Conservation (phyloP, 352 stramenopile genomes). For the Blastocystis sp. region DNA sequence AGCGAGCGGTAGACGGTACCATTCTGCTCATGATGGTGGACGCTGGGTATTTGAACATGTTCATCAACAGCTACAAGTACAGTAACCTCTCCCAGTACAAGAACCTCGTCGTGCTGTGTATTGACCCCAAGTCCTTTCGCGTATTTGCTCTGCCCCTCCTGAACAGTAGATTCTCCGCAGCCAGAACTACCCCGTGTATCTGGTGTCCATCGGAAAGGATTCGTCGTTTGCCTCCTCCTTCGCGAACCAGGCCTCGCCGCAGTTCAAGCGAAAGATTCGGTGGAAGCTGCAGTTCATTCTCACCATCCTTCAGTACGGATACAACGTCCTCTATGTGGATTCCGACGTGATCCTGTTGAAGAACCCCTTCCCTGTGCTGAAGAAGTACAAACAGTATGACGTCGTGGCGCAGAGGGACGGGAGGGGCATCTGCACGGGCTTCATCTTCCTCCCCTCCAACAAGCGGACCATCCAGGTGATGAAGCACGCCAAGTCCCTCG, state of each 20-base stretch:
- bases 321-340: conserved; percentile 58
- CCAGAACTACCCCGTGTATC: not conserved
- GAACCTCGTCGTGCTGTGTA: not conserved
- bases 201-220: not conserved
- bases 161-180: not conserved
- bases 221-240: not conserved
- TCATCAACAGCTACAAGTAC: not conserved
- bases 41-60: not conserved
- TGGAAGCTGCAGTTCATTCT: conserved; percentile 51
- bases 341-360: conserved; percentile 48
- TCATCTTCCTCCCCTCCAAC: conserved; percentile 17
- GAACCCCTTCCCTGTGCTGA: conserved; percentile 43
- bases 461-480: not conserved
- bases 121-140: not conserved
- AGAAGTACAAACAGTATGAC: conserved; percentile 30
- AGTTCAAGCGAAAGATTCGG: conserved; percentile 12
- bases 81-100: not conserved
- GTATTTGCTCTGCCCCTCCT: not conserved
- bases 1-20: not conserved
- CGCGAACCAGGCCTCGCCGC: not conserved
- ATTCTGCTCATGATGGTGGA: not conserved
- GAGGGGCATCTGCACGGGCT: conserved; percentile 29
- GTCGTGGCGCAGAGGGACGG: conserved; percentile 44
- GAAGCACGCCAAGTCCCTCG: not conserved
- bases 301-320: not conserved